Base-by-base conservation (phyloP, 805 yeast species). In the Isabelozyma gotoi region DNA sequence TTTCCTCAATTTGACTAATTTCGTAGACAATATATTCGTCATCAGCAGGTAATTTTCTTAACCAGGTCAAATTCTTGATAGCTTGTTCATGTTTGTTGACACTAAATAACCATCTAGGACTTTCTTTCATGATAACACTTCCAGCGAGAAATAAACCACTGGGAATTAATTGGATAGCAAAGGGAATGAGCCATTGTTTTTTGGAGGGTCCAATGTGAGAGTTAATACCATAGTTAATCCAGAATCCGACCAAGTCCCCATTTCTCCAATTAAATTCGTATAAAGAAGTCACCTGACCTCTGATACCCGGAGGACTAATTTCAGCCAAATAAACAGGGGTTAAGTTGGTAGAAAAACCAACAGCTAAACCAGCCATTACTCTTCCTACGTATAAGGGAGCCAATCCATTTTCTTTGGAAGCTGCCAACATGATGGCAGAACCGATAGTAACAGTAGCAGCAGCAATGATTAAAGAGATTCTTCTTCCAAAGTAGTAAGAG, bases 241-340 rank as follows among this genome's bases (percentile, higher is more conserved):
- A 66, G 50, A 65, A 66, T 1, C 71, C 72, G 6, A 65, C 67
- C 52, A 67, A 53, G 49, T 66, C 72, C 24, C 73, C 72, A 36
- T 65, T 46, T 45, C 72, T 52, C 71, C 71, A 67, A 14, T 70
- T 69, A 38, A 67, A 59, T 50, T 67, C 72, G 47, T 63, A 67
- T 14, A 60, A 42, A 8, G 62, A 56, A 31, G 60, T 61, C 14
- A 66, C 49, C 27, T 61, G 55, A 4, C 73, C 73, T 27, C 71
- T 51, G 16, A 65, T 53, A 0, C 71, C 66, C 0, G 73, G 71
- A 7, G 71, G 71, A 5, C 64, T 41, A 24, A 66, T 60, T 42
- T 67, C 73, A 38, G 65, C 56, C 18, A 66, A 50, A 44, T 65
- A 66, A 12, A 67, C 69, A 11, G 68, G 68, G 2, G 71, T 63